Conservation (phyloP, 306 rosid species). For the Castanospermum australe region DNA sequence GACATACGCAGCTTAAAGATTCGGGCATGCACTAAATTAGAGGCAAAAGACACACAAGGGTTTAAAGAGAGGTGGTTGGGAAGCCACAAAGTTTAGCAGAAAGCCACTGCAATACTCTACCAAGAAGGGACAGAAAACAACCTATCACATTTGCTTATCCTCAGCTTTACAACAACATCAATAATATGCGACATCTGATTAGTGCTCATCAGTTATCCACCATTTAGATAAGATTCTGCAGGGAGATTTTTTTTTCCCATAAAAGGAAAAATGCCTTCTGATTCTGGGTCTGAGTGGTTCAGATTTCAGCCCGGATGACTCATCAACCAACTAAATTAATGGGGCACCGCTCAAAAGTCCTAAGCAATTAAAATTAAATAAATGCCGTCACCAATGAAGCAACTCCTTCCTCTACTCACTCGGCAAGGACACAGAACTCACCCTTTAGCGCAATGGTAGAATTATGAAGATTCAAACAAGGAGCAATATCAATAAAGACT, state of each 20-base stretch:
- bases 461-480: not conserved
- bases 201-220: constrained; percentile 5
- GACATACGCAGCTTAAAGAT: not conserved
- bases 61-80: not conserved
- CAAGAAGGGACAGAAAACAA: not conserved
- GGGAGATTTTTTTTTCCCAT: not conserved
- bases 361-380: not conserved
- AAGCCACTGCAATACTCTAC: not conserved
- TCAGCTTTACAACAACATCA: not conserved
- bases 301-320: constrained; percentile 5
- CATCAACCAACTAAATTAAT: constrained; percentile 10
- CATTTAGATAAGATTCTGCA: not conserved
- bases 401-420: not conserved
- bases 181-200: not conserved
- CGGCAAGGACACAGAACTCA: not conserved
- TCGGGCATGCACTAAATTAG: not conserved
- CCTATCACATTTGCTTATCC: not conserved
- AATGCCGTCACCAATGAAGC: not conserved
- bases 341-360: not conserved
- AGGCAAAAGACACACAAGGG: not conserved
- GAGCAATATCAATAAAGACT: no score
- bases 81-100: not conserved
- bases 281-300: constrained; percentile 12
- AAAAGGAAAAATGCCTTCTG: not conserved
- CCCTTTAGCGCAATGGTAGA: no score